phyloP scores from a whole-genome alignment of 2,329 filamentous ascomycete species.

The Fusarium globosum region DNA sequence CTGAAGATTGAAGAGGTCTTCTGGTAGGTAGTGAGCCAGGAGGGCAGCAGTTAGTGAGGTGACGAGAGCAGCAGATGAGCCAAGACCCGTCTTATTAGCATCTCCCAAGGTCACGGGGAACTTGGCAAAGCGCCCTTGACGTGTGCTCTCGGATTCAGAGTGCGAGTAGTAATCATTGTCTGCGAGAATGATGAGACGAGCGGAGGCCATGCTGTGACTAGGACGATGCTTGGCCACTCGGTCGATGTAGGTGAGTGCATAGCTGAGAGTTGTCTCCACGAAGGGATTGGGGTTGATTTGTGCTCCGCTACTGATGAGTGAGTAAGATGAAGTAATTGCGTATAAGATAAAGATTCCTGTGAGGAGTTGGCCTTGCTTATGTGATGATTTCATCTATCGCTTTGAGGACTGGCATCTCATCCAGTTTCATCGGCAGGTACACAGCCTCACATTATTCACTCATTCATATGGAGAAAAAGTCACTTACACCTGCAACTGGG shows the following conservation, averaged over 20 bases:
- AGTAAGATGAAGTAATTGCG: slow-evolving; percentile 15
- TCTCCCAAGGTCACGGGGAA: slow-evolving; percentile 80
- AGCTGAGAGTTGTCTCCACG: slow-evolving; percentile 90
- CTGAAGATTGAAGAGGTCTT: slow-evolving; percentile 65
- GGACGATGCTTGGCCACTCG: slow-evolving; percentile 52
- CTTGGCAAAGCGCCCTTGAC: slow-evolving; percentile 72
- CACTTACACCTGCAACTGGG: slow-evolving; percentile 81
- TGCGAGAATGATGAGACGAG: slow-evolving; percentile 86
- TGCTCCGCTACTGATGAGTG: slow-evolving; percentile 54
- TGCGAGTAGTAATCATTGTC: slow-evolving; percentile 97
- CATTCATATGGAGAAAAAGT: neutral
- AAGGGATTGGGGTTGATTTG: slow-evolving; percentile 76
- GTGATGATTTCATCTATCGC: neutral
- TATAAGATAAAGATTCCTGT: neutral
- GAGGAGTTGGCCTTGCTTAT: neutral
- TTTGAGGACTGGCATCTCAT: neutral
- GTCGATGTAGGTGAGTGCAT: slow-evolving; percentile 85
- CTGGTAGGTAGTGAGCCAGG: slow-evolving; percentile 78
- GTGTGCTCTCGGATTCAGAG: slow-evolving; percentile 47
- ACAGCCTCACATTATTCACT: neutral
- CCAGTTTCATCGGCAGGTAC: neutral
- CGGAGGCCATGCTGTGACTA: slow-evolving; percentile 68
- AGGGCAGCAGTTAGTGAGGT: slow-evolving; percentile 85
- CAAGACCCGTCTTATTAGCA: slow-evolving; percentile 95
- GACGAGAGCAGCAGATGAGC: slow-evolving; percentile 93